Percentiles rank a stretch among this genome's conserved stretches.
Conservation (phyloP, 139 green algal genomes). For the Volvox reticuliferus region DNA sequence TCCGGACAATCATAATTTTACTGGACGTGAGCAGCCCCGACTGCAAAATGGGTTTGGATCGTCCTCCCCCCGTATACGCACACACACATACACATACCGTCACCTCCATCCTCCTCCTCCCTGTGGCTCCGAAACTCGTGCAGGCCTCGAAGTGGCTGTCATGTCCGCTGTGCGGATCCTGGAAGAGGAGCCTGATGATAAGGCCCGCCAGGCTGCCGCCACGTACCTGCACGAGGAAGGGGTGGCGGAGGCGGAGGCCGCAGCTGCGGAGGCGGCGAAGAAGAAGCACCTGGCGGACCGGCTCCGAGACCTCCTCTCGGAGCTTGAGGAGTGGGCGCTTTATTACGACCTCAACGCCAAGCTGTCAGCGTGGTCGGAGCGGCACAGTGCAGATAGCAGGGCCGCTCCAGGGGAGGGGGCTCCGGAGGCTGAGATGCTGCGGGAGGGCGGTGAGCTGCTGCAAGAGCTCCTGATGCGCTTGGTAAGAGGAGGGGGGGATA, state of each 20-base stretch:
- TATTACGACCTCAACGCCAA: conserved; percentile 25
- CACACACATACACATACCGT: background rate
- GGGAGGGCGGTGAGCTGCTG: conserved; percentile 25
- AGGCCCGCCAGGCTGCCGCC: background rate
- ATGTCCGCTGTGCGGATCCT: background rate
- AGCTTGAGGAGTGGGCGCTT: conserved; percentile 35
- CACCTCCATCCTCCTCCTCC: too few relatives aligned
- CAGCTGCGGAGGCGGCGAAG: background rate
- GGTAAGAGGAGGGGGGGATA: conserved; percentile 4
- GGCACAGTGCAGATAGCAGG: conserved; percentile 15
- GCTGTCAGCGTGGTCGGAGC: conserved; percentile 9
- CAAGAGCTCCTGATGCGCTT: background rate
- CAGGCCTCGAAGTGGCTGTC: background rate
- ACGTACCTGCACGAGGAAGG: background rate
- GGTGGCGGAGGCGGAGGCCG: background rate
- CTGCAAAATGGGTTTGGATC: background rate
- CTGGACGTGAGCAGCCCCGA: background rate
- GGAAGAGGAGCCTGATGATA: too few relatives aligned
- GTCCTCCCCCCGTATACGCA: background rate
- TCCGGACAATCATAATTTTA: too few relatives aligned
- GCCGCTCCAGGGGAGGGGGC: background rate
- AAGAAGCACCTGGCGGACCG: background rate
- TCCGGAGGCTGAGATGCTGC: background rate
- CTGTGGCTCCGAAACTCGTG: background rate
- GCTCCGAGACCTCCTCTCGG: conserved; percentile 13